These are phyloP conservation scores for Paecilomyces sp. DNA, from an alignment of 2,329 filamentous ascomycete species.

Conservation along the genomic window DNA sequence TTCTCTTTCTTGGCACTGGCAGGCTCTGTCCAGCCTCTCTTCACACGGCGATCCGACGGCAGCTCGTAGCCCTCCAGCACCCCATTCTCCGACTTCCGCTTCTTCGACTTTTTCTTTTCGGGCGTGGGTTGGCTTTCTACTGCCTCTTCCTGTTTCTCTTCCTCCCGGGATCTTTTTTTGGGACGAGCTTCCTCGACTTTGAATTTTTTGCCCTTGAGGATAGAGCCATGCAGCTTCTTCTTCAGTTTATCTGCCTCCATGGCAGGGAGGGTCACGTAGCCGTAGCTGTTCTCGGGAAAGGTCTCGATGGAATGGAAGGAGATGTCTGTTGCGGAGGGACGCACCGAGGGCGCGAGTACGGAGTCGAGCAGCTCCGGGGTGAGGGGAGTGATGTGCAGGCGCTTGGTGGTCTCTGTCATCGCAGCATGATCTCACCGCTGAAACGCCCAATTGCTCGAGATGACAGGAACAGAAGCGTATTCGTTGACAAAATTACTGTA, in stretches of 20 bases:
- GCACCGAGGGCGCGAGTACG: slow-evolving; percentile 62
- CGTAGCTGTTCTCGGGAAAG: slow-evolving; percentile 85
- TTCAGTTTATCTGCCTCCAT: slow-evolving; percentile 84
- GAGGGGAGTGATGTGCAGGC: slow-evolving; percentile 85
- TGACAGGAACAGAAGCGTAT: background rate
- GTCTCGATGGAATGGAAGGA: slow-evolving; percentile 84
- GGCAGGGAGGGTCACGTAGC: slow-evolving; percentile 74
- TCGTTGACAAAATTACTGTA: background rate
- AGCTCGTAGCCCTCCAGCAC: slow-evolving; percentile 65
- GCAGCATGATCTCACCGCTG: slow-evolving; percentile 7
- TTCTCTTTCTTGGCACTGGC: slow-evolving; percentile 39
- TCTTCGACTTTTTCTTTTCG: slow-evolving; percentile 40
- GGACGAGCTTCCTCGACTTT: slow-evolving; percentile 74
- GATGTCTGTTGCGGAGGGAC: slow-evolving; percentile 64
- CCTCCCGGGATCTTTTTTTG: slow-evolving; percentile 43
- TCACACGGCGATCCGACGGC: slow-evolving; percentile 67
- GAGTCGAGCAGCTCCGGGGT: slow-evolving; percentile 65
- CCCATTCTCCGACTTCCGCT: slow-evolving; percentile 46
- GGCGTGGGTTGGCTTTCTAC: slow-evolving; percentile 28
- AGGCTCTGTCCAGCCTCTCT: slow-evolving; percentile 80
- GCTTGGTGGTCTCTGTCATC: slow-evolving; percentile 32
- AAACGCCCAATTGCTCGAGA: background rate
- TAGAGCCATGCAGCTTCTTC: slow-evolving; percentile 82
- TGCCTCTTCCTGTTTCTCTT: slow-evolving; percentile 28
- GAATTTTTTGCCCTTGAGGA: slow-evolving; percentile 78